Base-by-base conservation (phyloP, 2,329 filamentous ascomycete species). In the Aspergillus costaricaensis region DNA sequence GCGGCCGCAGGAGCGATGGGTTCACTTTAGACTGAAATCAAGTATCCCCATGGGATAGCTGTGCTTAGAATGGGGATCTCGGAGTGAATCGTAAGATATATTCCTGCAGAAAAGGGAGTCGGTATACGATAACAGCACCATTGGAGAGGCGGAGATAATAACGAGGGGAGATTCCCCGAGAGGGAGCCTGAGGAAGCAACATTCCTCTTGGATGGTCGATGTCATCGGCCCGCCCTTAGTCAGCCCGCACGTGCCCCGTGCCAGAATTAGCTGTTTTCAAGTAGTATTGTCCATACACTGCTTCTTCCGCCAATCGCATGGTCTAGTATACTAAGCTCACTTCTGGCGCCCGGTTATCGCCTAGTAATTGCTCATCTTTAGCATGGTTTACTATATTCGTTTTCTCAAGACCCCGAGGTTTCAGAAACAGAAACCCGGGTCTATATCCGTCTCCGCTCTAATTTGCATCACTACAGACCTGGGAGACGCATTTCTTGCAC, bases 381-480 rank as follows among this genome's bases (percentile, higher is more conserved):
- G 48, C 53, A 86, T 85, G 83, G 79, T 81, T 12, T 82, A 86
- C 65, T 89, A 88, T 72, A 80, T 91, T 68, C 87, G 88, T 62
- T 89, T 90, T 67, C 80, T 91, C 66, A 90, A 90, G 68, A 78
- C 84, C 2, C 88, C 88, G 9, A 76, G 77, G 57, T 68, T 79
- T 38, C 69, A 74, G 49, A 79, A 80, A 57, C 74, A 82, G 60
- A 77, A 80, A 57, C 61, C 70, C 25, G 76, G 77, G 30, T 67
- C 68, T 15, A 70, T 81, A 58, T 71, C 73, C 15, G 73, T 86
- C 58, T 82, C 77, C 61, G 77, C 81, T 51, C 78, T 86, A 30
- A 78, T 90, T 60, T 88, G 87, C 41, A 82, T 91, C 69, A 88
- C 87, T 10, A 90, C 87, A 23, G 88, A 91, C 69, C 78, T 91